phyloP scores from a whole-genome alignment of 192 early-diverging fungal species.

The Coemansia sp. region DNA sequence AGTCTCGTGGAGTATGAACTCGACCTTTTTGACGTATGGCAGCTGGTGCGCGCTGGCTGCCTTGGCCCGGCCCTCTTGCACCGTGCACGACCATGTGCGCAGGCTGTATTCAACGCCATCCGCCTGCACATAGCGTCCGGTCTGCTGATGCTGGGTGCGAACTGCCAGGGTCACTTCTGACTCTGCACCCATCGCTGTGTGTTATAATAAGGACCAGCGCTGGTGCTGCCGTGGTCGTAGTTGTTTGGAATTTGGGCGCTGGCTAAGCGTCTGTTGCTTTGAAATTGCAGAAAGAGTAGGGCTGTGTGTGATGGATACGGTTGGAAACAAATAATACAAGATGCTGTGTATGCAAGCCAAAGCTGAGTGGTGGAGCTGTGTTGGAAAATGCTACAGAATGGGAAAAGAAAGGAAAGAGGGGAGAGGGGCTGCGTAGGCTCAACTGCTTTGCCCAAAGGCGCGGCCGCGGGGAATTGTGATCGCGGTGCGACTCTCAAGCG shows the following conservation, averaged over 20 bases:
- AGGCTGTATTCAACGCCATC: constrained; percentile 36
- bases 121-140: constrained; percentile 16
- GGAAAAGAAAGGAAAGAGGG: neutral
- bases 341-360: neutral
- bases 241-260: neutral
- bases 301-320: neutral
- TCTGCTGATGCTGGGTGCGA: constrained; percentile 35
- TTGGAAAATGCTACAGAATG: neutral
- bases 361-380: neutral
- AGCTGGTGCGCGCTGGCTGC: constrained; percentile 19
- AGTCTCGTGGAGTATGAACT: constrained; percentile 49
- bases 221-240: neutral
- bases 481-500: neutral
- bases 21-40: constrained; percentile 46
- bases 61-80: constrained; percentile 38
- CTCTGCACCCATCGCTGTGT: constrained; percentile 16
- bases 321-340: neutral
- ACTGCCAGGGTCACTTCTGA: constrained; percentile 28
- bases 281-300: neutral
- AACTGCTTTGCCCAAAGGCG: neutral
- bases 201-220: neutral
- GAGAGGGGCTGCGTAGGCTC: neutral
- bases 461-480: neutral
- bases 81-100: constrained; percentile 44
- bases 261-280: neutral